phyloP scores from a whole-genome alignment of 1,284 basidiomycete genomes.

The Rhodotorula mucilaginosa region DNA sequence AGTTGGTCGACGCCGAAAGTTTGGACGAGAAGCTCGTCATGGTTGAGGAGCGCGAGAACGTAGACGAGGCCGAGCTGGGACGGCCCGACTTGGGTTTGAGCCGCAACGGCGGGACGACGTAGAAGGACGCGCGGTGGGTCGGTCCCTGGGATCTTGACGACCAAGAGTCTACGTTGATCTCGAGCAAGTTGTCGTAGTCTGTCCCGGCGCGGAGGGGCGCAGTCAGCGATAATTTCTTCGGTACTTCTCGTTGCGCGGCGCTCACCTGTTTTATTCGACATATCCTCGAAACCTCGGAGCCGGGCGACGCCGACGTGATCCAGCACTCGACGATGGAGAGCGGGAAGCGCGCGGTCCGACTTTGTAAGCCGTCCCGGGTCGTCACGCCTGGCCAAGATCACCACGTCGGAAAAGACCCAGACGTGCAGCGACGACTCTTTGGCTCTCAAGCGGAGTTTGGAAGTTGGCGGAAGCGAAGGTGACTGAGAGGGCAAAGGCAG shows the following conservation, averaged over 20 bases:
- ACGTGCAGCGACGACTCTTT: conserved; percentile 49
- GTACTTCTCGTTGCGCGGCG: no score
- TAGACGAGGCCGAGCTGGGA: not conserved
- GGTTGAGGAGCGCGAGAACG: not conserved
- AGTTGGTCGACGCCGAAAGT: not conserved
- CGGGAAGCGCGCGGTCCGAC: no score
- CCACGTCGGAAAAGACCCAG: conserved; percentile 68
- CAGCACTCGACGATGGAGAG: not conserved
- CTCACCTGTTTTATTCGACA: no score
- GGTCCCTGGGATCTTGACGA: not conserved
- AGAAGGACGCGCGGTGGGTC: not conserved
- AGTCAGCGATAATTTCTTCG: no score
- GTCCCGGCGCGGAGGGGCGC: not conserved
- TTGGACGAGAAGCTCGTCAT: not conserved
- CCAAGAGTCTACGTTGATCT: not conserved
- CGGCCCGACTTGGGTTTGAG: not conserved
- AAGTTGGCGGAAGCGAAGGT: not conserved
- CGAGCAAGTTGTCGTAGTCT: not conserved
- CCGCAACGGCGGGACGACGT: not conserved
- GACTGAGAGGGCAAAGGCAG: not conserved
- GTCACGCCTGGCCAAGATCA: conserved; percentile 55
- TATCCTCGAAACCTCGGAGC: no score
- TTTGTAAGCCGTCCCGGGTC: not conserved
- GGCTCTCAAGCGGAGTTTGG: conserved; percentile 27
- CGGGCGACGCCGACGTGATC: not conserved